Percentiles rank a stretch among this genome's conserved stretches.
Conservation (phyloP, 2,329 filamentous ascomycete genomes). For the Alternaria viburni region DNA sequence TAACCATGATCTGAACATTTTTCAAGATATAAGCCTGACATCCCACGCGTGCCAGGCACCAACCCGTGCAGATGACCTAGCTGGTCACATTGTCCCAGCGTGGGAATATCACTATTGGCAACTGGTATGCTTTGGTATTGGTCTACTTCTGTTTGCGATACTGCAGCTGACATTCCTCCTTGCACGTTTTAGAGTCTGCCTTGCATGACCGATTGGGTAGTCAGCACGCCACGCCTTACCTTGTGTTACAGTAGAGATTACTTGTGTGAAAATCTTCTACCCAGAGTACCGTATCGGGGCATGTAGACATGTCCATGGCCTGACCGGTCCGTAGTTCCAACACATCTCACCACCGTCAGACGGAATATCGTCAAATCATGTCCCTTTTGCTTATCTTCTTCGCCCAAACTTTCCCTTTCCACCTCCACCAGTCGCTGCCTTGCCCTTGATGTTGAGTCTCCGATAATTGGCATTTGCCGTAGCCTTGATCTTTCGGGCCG, state of each 20-base stretch:
- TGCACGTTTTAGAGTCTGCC: slow-evolving; percentile 2
- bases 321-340: neutral
- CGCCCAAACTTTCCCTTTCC: slow-evolving; percentile 51
- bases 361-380: neutral
- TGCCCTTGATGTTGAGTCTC: slow-evolving; percentile 59
- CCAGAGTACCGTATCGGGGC: neutral
- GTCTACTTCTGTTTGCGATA: slow-evolving; percentile 1
- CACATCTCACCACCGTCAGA: neutral
- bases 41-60: slow-evolving; percentile 16
- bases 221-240: neutral
- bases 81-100: slow-evolving; percentile 39
- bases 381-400: slow-evolving; percentile 25
- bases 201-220: slow-evolving; percentile 8
- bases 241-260: slow-evolving; percentile 8
- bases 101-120: slow-evolving; percentile 18
- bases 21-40: neutral
- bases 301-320: neutral
- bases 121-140: neutral
- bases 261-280: slow-evolving; percentile 1
- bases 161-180: slow-evolving; percentile 3
- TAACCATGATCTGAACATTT: too few relatives aligned
- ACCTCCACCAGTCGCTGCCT: slow-evolving; percentile 48
- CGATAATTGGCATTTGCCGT: slow-evolving; percentile 57
- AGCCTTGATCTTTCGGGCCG: slow-evolving; percentile 54
- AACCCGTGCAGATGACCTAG: slow-evolving; percentile 34